A percentile compares a stretch with the other conserved stretches of the same genome.
These are phyloP conservation scores for Elongisporangium anandrum DNA, from an alignment of 352 stramenopile species.

Conservation along the genomic window DNA sequence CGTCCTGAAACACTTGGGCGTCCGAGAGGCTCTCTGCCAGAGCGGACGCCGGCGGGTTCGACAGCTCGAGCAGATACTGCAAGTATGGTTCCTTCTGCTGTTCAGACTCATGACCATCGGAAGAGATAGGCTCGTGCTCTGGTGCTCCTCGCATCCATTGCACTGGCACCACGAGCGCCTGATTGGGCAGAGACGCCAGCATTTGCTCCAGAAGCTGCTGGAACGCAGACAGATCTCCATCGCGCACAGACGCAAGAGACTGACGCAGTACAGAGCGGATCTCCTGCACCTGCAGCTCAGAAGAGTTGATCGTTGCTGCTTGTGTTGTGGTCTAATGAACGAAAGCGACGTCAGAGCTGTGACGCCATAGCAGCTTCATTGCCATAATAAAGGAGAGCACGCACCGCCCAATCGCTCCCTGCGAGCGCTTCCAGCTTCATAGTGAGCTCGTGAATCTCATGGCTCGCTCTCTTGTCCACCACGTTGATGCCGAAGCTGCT, in stretches of 20 bases:
- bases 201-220: constrained; percentile 56
- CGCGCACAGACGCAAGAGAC: constrained; percentile 22
- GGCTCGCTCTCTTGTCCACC: not conserved
- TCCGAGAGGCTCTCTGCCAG: constrained; percentile 30
- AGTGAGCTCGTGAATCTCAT: constrained; percentile 2
- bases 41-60: not conserved
- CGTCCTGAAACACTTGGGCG: constrained; percentile 64
- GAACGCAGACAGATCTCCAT: constrained; percentile 37
- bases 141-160: constrained; percentile 29
- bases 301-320: constrained; percentile 2
- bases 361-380: not conserved
- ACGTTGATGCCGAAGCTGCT: constrained; percentile 18
- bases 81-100: constrained; percentile 1
- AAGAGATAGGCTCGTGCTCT: not conserved
- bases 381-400: not conserved
- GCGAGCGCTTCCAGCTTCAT: constrained; percentile 4
- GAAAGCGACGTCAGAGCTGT: not conserved
- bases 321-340: constrained; percentile 8
- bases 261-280: constrained; percentile 36
- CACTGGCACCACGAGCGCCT: constrained; percentile 34
- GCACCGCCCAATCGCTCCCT: constrained; percentile 25
- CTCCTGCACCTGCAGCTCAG: constrained; percentile 20
- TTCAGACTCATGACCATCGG: not conserved
- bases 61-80: constrained; percentile 38
- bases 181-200: constrained; percentile 25